These are phyloP conservation scores for Colletotrichum scovillei DNA, from an alignment of 2,329 filamentous ascomycete genomes.

Conservation along the genomic window DNA sequence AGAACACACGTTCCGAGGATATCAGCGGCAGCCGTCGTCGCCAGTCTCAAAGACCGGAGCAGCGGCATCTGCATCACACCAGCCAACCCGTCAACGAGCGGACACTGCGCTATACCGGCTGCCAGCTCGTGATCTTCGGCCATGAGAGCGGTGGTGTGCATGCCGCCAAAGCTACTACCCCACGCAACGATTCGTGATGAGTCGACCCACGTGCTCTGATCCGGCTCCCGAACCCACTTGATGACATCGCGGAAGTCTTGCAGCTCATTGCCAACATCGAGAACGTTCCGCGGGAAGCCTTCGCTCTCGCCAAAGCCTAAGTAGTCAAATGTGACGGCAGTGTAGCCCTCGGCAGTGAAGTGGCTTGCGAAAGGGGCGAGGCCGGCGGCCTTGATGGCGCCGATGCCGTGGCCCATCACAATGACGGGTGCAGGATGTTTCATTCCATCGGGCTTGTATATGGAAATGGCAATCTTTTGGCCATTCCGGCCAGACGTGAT, in stretches of 20 bases:
- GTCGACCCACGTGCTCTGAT: constrained; percentile 9
- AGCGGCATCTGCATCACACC: constrained; percentile 20
- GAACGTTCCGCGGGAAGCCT: constrained; percentile 19
- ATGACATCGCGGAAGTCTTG: constrained; percentile 30
- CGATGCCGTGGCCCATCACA: constrained; percentile 29
- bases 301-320: constrained; percentile 29
- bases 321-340: constrained; percentile 30
- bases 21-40: constrained; percentile 8
- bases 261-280: constrained; percentile 16
- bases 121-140: constrained; percentile 18
- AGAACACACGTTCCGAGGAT: background rate
- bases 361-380: constrained; percentile 16
- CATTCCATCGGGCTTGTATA: constrained; percentile 26
- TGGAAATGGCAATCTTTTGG: constrained; percentile 17
- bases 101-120: constrained; percentile 28
- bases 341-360: constrained; percentile 22
- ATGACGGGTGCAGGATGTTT: background rate
- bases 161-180: constrained; percentile 31
- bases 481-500: constrained; percentile 16
- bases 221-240: constrained; percentile 18
- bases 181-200: constrained; percentile 21
- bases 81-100: constrained; percentile 15
- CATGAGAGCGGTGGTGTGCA: constrained; percentile 24
- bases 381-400: constrained; percentile 30
- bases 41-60: constrained; percentile 6